Conservation (phyloP, 495 filamentous ascomycete genomes). For the Neurospora sp. region DNA sequence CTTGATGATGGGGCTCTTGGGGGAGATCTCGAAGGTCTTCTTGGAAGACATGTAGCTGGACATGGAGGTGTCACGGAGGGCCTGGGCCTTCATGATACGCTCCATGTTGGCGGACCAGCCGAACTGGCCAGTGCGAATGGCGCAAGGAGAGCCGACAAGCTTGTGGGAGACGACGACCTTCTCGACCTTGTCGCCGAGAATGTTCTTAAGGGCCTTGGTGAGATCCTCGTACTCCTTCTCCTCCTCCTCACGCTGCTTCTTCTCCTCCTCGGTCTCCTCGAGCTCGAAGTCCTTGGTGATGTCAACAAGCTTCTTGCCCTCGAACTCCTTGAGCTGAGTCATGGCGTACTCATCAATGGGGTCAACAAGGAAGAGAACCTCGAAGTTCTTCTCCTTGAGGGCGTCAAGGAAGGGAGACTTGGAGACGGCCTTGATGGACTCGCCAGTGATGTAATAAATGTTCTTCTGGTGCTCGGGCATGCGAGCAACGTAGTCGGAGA, state of each 20-base stretch:
- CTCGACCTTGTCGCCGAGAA: slow-evolving; percentile 98
- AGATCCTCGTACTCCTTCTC: slow-evolving; percentile 95
- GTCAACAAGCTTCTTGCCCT: slow-evolving; percentile 99
- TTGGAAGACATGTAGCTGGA: slow-evolving; percentile 99
- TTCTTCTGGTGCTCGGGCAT: slow-evolving; percentile 99
- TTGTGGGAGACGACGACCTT: slow-evolving; percentile 99
- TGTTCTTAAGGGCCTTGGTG: slow-evolving; percentile 95
- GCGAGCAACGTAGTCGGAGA: slow-evolving; percentile 92
- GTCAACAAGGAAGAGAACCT: slow-evolving; percentile 98
- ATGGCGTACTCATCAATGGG: slow-evolving; percentile 99
- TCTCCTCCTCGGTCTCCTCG: slow-evolving; percentile 99
- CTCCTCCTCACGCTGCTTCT: slow-evolving; percentile 88
- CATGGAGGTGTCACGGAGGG: slow-evolving; percentile 99
- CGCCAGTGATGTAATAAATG: slow-evolving; percentile 99
- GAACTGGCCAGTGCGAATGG: slow-evolving; percentile 99
- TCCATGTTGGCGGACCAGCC: slow-evolving; percentile 99
- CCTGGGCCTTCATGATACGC: slow-evolving; percentile 99
- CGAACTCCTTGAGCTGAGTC: slow-evolving; percentile 99
- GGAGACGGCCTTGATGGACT: slow-evolving; percentile 93
- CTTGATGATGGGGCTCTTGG: slow-evolving; percentile 93
- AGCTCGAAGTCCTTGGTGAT: slow-evolving; percentile 99
- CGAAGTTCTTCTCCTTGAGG: slow-evolving; percentile 99
- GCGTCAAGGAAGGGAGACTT: slow-evolving; percentile 99
- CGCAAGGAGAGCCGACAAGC: slow-evolving; percentile 88
- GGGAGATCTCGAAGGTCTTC: slow-evolving; percentile 99